Evolutionary conservation across 2,329 filamentous ascomycete species (phyloP).

Genomic region (Aspergillus sp.): DNA sequence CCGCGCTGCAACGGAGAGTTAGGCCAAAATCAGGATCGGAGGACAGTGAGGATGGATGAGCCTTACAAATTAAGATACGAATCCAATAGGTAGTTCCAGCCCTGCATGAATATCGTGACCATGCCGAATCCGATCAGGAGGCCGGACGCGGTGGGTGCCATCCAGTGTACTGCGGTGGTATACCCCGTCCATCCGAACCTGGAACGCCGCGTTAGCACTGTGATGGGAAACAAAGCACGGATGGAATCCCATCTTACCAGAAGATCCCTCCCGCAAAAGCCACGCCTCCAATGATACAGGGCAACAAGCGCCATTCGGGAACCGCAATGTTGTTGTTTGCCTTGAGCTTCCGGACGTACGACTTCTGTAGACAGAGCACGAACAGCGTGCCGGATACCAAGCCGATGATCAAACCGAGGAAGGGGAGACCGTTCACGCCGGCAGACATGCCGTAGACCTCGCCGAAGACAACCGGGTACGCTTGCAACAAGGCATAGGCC

Average conservation of each 20-base stretch:
- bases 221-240: not conserved
- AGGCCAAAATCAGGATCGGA: not conserved
- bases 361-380: conserved; percentile 10
- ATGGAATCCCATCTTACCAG: conserved; percentile 7
- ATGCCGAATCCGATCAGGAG: conserved; percentile 17
- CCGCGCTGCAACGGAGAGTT: conserved; percentile 7
- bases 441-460: conserved; percentile 10
- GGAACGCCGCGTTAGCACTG: not conserved
- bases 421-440: conserved; percentile 11
- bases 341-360: conserved; percentile 10
- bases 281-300: conserved; percentile 13
- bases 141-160: conserved; percentile 14
- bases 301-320: conserved; percentile 18
- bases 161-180: conserved; percentile 14
- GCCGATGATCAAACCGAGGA: conserved; percentile 15
- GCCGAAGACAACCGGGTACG: conserved; percentile 16
- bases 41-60: not conserved
- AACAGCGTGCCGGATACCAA: conserved; percentile 10
- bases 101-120: conserved; percentile 17
- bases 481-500: conserved; percentile 13
- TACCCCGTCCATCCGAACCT: conserved; percentile 21
- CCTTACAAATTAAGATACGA: conserved; percentile 15
- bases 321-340: conserved; percentile 13
- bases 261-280: conserved; percentile 16
- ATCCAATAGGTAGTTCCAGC: conserved; percentile 16